Base-by-base conservation (phyloP, 2,329 filamentous ascomycete genomes). In the Aspergillus sergii region DNA sequence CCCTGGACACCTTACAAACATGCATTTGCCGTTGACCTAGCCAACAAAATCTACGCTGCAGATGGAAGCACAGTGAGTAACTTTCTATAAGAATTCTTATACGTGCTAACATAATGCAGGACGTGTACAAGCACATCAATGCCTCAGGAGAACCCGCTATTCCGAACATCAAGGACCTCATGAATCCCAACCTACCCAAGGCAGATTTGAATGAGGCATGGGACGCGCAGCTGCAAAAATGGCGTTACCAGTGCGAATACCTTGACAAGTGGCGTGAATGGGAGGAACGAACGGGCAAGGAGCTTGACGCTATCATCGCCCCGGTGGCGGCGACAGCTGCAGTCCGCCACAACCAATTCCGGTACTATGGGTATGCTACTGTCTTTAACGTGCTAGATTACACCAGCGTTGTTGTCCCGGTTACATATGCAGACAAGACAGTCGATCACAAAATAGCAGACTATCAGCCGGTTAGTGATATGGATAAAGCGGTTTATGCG, bases 371-470 rank as follows among this genome's bases (percentile, higher is more conserved):
- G 8, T 81, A 80, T 57, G 69, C 74, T 4, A 68, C 63, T 1
- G 75, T 70, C 12, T 71, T 80, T 8, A 81, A 81, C 59, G 62
- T 77, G 23, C 69, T 81, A 1, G 79, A 82, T 53, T 78, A 76
- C 43, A 79, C 80, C 2, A 79, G 75, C 51, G 78, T 80, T 12
- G 80, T 80, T 1, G 75, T 84, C 7, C 82, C 82, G 0, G 79
- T 84, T 3, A 81, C 79, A 0, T 78, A 75, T 57, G 79, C 79
- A 0, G 78, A 82, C 61, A 78, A 79, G 66, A 63, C 63, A 2
- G 46, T 80, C 0, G 81, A 83, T 61, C 45, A 60, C 30, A 23
- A 12, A 26, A 2, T 19, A 11, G 32, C 9, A 4, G 32, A 39
- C 14, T 54, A 36, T n/a, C 11, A 23, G 21, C 51, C 51, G 32